Evolutionary conservation across 2,329 filamentous ascomycete species (phyloP).

Genomic region (Davidsoniella neocaledoniae): DNA sequence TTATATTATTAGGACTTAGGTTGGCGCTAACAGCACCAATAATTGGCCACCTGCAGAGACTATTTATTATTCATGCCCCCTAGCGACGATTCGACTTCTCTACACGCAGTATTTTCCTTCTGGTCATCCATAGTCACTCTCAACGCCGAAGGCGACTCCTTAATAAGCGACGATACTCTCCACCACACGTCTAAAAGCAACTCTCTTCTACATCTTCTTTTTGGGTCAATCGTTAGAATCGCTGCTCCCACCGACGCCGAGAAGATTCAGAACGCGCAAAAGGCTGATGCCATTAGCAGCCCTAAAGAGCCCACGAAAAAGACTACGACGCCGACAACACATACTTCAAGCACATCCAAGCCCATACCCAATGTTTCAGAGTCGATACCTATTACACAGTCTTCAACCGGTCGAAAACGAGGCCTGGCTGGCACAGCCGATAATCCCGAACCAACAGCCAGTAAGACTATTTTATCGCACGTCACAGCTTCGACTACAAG

Average conservation of each 20-base stretch:
- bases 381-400: neutral
- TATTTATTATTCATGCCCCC: conserved; percentile 82
- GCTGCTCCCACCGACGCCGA: conserved; percentile 11
- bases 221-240: conserved; percentile 53
- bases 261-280: conserved; percentile 9
- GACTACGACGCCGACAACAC: neutral
- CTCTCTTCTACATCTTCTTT: conserved; percentile 55
- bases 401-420: conserved; percentile 3
- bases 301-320: neutral
- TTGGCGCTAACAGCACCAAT: neutral
- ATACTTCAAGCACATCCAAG: neutral
- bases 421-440: neutral
- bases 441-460: neutral
- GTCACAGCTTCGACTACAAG: neutral
- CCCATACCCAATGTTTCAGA: neutral
- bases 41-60: conserved; percentile 37
- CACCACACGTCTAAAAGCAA: conserved; percentile 81
- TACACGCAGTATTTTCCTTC: conserved; percentile 75
- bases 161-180: conserved; percentile 77
- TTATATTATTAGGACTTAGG: too few relatives aligned
- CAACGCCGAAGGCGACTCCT: conserved; percentile 84
- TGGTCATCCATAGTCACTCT: conserved; percentile 80
- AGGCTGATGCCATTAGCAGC: neutral
- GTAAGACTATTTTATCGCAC: neutral
- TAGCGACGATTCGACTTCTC: conserved; percentile 39